Percentiles rank a stretch among this genome's conserved stretches.
Conservation (phyloP, 2,329 filamentous ascomycete genomes). For the Trichoderma oligosporum region DNA sequence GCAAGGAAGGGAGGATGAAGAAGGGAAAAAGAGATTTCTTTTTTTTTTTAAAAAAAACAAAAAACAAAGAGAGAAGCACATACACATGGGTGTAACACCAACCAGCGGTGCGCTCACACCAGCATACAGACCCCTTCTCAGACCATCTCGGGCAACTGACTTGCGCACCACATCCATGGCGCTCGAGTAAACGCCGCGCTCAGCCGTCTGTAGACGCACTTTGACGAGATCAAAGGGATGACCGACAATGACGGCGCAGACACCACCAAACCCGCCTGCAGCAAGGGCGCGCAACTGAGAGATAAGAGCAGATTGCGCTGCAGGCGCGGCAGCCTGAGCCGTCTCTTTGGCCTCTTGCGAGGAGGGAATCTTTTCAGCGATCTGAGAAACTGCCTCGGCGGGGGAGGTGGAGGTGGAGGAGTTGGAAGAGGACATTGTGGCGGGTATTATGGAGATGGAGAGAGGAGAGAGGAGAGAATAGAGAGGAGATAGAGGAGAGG, state of each 20-base stretch:
- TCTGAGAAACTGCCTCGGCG: conserved; percentile 22
- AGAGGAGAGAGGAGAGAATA: neutral
- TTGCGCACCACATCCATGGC: conserved; percentile 90
- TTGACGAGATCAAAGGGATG: conserved; percentile 98
- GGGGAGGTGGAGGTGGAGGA: conserved; percentile 17
- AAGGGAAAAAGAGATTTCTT: neutral
- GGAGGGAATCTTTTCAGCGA: conserved; percentile 43
- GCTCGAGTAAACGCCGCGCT: conserved; percentile 84
- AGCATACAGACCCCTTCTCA: conserved; percentile 82
- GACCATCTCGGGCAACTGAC: conserved; percentile 81
- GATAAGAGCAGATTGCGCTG: conserved; percentile 33
- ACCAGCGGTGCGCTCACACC: conserved; percentile 92
- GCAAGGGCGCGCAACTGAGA: conserved; percentile 72
- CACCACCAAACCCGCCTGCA: conserved; percentile 86
- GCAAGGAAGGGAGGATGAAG: neutral
- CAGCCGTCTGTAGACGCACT: conserved; percentile 92
- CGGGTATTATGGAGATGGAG: neutral
- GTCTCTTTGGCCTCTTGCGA: conserved; percentile 34
- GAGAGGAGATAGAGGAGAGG: neutral
- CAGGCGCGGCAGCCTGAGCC: conserved; percentile 23
- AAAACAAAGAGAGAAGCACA: conserved; percentile 38
- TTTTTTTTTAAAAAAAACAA: too few relatives aligned
- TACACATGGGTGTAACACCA: conserved; percentile 98
- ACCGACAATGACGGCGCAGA: conserved; percentile 90
- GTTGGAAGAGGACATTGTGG: conserved; percentile 15